Evolutionary conservation across 2,329 filamentous ascomycete species (phyloP).

Genomic region (Botrytis medusae): DNA sequence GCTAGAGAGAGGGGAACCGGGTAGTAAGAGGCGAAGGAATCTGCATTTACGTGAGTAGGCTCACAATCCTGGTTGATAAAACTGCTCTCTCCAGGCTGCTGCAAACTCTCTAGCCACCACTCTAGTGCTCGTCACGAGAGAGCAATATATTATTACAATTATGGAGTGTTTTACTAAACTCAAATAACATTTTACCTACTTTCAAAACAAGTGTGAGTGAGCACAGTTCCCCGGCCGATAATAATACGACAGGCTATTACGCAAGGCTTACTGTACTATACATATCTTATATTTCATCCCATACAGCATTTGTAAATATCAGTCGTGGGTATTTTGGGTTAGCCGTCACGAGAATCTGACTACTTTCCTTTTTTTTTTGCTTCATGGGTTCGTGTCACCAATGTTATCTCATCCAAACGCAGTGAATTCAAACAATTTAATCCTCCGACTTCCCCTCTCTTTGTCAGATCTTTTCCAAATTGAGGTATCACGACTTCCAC

Average conservation of each 20-base stretch:
- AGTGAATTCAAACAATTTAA: conserved; percentile 6
- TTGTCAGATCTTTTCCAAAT: not conserved
- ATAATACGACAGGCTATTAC: not conserved
- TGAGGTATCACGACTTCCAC: conserved; percentile 3
- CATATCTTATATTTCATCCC: not conserved
- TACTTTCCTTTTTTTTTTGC: not conserved
- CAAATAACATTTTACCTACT: not conserved
- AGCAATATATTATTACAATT: not conserved
- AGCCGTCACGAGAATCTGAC: conserved; percentile 3
- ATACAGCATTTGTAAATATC: not conserved
- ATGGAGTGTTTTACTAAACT: not conserved
- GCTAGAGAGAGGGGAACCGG: not conserved
- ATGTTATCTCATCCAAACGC: not conserved
- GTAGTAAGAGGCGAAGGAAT: not conserved
- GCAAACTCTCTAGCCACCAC: not conserved
- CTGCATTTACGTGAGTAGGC: not conserved
- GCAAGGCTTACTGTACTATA: conserved; percentile 11
- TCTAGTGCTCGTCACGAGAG: not conserved
- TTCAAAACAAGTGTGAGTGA: not conserved
- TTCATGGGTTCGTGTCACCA: not conserved
- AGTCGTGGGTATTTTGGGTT: not conserved
- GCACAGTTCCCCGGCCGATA: not conserved
- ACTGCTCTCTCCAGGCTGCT: not conserved
- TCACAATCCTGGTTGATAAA: not conserved
- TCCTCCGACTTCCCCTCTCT: not conserved